A percentile compares a stretch with the other conserved stretches of the same genome.
Conservation (phyloP, 2,329 filamentous ascomycete species). For the Aspergillus caelatus region DNA sequence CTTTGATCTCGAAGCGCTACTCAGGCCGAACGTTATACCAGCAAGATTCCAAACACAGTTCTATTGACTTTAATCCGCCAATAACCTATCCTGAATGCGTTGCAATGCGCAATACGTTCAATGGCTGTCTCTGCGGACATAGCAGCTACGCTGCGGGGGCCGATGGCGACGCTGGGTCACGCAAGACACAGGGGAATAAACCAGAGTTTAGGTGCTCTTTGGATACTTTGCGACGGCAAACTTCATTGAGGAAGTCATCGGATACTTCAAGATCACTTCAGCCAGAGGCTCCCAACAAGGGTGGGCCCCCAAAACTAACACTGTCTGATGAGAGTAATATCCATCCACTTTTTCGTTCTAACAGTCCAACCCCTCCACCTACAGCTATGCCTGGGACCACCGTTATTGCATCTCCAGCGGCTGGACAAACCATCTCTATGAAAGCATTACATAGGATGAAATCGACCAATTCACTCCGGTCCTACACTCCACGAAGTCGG, state of each 20-base stretch:
- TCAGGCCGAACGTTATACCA: constrained; percentile 34
- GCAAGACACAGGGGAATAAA: constrained; percentile 18
- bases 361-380: constrained; percentile 56
- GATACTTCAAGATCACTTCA: constrained; percentile 25
- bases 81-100: constrained; percentile 16
- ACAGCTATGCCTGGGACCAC: constrained; percentile 56
- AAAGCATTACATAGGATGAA: constrained; percentile 41
- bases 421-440: constrained; percentile 54
- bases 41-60: constrained; percentile 25
- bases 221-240: constrained; percentile 26
- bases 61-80: constrained; percentile 26
- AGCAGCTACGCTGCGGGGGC: constrained; percentile 15
- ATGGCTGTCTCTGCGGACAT: constrained; percentile 7
- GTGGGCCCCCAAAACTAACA: constrained; percentile 22
- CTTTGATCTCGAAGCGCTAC: constrained; percentile 33
- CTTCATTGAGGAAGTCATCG: constrained; percentile 21
- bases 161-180: constrained; percentile 6
- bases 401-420: constrained; percentile 58
- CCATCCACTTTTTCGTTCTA: constrained; percentile 60
- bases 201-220: constrained; percentile 27
- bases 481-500: constrained; percentile 22
- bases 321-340: constrained; percentile 54
- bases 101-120: constrained; percentile 8
- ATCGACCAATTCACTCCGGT: constrained; percentile 36
- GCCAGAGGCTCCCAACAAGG: constrained; percentile 18